Evolutionary conservation across 345 rosid genomes (phyloP), one percentile per base, ranked within the genome.

Genomic region (Euphorbia pulcherrima): DNA sequence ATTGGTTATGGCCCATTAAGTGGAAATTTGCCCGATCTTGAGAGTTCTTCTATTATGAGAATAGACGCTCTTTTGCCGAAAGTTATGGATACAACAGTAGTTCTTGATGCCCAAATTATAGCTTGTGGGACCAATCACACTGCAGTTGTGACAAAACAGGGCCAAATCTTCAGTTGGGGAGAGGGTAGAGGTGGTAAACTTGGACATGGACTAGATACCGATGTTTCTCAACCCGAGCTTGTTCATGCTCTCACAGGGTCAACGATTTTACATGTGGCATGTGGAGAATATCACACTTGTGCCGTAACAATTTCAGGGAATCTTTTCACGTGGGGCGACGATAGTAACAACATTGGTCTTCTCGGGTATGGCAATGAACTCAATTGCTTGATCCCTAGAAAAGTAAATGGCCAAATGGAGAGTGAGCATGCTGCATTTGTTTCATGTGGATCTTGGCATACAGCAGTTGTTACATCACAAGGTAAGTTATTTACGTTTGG

Each of bases 301-400:
- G 97, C 95, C 60, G 83, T 85, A 57, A 81, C 95, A 24, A 65
- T 74, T 57, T 82, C 87, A 29, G 95, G 96, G 66, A 92, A 90
- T 72, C 92, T 92, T 74, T 92, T 81, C 67, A 84, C 91, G 21
- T 92, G 98, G 98, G 98, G 98, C 65, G 92, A 88, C 75, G 91
- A 96, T 68, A 79, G 82, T 73, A 74, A 77, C 30, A 79, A 79
- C 71, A 70, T 71, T 48, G 89, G 92, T 78, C 60, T 88, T 74
- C 94, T 89, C 73, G 96, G 96, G 35, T 90, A 87, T 75, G 95
- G 95, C 61, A 86, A 81, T 77, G 88, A 85, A 71, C 77, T 78
- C 51, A 80, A 96, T 74, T 82, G 78, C 62, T 92, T 95, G 92
- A 74, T 83, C 76, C 98, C 98, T 0, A 90, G 75, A 79, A 85